Base-by-base conservation (phyloP, 2,329 filamentous ascomycete genomes). In the Fusarium tricinctum region DNA sequence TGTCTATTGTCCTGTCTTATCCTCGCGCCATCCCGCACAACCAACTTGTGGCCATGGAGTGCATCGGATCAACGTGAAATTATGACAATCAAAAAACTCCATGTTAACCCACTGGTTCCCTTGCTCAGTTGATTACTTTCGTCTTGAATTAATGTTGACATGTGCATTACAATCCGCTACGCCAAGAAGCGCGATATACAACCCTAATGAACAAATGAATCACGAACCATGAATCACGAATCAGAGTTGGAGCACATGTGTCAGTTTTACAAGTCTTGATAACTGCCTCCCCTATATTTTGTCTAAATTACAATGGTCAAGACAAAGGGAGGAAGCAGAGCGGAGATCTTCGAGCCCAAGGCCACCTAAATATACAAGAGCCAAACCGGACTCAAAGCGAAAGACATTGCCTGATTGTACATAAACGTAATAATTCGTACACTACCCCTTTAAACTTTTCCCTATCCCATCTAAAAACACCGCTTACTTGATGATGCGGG, bases 401-500 rank as follows among this genome's bases (percentile, higher is more conserved):
- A 68, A 69, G 69, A 69, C 58, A 54, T 71, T 58, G 47, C 71
- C 61, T 66, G 64, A 64, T 71, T 66, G 64, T 73, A 77, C 76
- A 73, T 73, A 62, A 73, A 59, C 71, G 69, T 52, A 46, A 66
- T 65, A 68, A 68, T 72, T 74, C 69, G 48, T 60, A 73, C 73
- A 71, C 68, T 56, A 66, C 20, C 67, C 58, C 66, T 70, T 46
- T 49, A 49, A 56, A 60, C 62, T 66, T 58, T 63, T 66, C 52
- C 56, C 26, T 49, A 22, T 51, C 45, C 43, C 51, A 28, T 67
- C 50, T 64, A 68, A 51, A 51, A 63, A 35, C 42, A 48, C 51
- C 43, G 52, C 72, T 84, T 86, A 88, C 76, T 86, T 81, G 54
- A 89, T 68, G 77, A 96, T 90, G 75, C 90, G 89, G 71, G 92